These are phyloP conservation scores for Gelatoporia subvermispora DNA, from an alignment of 768 basidiomycete species.

Conservation along the genomic window DNA sequence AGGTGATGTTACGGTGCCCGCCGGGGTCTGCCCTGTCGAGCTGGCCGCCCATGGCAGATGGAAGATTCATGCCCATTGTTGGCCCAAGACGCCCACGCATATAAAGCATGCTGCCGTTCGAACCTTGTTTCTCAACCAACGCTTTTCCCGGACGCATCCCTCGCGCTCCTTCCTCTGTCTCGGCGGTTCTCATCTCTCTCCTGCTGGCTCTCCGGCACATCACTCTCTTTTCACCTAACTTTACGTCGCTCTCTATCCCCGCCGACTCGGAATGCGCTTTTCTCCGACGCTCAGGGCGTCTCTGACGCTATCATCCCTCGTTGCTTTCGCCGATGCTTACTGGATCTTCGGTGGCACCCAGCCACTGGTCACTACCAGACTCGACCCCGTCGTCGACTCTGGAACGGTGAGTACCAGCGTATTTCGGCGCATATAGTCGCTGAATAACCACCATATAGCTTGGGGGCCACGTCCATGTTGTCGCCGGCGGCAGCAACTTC, in stretches of 20 bases:
- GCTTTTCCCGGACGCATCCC: too few species aligned
- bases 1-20: too few species aligned
- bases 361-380: slow-evolving; percentile 8
- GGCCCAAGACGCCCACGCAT: too few species aligned
- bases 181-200: too few species aligned
- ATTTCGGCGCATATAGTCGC: too few species aligned
- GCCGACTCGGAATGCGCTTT: not conserved
- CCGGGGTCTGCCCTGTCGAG: too few species aligned
- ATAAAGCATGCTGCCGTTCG: too few species aligned
- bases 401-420: not conserved
- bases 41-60: too few species aligned
- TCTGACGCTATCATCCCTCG: slow-evolving; percentile 10
- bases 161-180: too few species aligned
- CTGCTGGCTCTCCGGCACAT: not conserved
- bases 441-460: not conserved
- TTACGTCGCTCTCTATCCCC: not conserved
- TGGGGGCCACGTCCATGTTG: slow-evolving; percentile 12
- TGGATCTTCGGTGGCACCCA: slow-evolving; percentile 14
- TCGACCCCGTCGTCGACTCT: slow-evolving; percentile 12
- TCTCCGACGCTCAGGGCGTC: not conserved
- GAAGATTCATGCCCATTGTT: too few species aligned
- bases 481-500: slow-evolving; percentile 13
- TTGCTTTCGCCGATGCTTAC: slow-evolving; percentile 8
- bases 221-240: not conserved
- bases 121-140: too few species aligned